Evolutionary conservation across 495 filamentous ascomycete genomes (phyloP), one percentile per base, ranked within the genome.

Genomic region (Chaetomium cochliodes): DNA sequence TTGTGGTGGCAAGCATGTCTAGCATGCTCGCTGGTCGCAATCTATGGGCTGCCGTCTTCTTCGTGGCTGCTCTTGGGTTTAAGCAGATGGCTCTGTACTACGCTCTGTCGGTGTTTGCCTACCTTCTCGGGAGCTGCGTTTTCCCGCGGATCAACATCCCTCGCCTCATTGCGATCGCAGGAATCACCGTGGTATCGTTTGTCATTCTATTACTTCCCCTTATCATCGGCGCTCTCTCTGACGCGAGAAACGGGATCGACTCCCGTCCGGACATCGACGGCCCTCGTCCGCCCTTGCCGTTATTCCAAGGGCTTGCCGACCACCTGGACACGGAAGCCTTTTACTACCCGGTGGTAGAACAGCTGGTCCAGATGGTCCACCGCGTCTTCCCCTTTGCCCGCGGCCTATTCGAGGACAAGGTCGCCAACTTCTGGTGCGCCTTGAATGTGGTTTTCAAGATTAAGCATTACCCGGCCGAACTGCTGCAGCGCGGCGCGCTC

Each of bases 11-110:
- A 0, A 91, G 88, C 69, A 86, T 96, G 80, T 92, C 92, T 44
- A 92, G 90, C 74, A 90, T 97, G 70, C 74, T 96, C 47, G 91
- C 92, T 3, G 90, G 90, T 5, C 86, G 92, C 50, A 87, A 88
- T 70, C 83, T 96, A 63, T 97, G 93, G 92, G 85, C 88, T 8
- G 90, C 89, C 64, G 85, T 94, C 58, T 98, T 96, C 78, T 98
- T 98, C 72, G 93, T 98, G n/a, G 84, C 86, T 2, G 90, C 92
- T 18, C 78, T 98, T 25, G 90, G 90, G 15, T 98, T 96, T 80
- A 98, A 98, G 80, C 94, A 98, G 74, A 98, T 98, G 94, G 94
- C 93, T 4, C 80, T 98, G 12, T 98, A 97, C 76, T 98, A 97
- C 74, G 92, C 94, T 3, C 92, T 96, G 0, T 87, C 88, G 15